Evolutionary conservation across 257 asterid genomes (phyloP), one percentile per base, ranked within the genome.

Genomic region (Orobanche coerulescens): DNA sequence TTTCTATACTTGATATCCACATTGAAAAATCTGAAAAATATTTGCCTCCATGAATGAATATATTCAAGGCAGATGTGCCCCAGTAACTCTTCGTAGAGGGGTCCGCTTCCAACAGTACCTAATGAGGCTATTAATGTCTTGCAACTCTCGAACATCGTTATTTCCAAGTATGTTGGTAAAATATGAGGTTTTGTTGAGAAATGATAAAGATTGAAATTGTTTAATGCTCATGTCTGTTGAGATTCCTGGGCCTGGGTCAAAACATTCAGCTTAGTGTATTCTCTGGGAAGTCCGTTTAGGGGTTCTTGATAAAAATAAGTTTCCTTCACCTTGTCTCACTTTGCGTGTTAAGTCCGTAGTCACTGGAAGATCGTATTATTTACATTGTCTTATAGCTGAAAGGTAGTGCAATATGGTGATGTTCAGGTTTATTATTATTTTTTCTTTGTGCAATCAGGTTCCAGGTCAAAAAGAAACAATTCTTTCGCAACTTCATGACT

Each of bases 381-480:
- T 24, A n/a, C 33, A 40, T 49, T 61, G 64, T 61, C 14, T 58
- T 58, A 15, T 56, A 12, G 26, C 67, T 73, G 62, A 61, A 48
- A 61, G 37, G 23, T 39, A 40, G 50, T 65, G 52, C 68, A 25
- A 28, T 51, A 34, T 56, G 62, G 52, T 60, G 65, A 31, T 25
- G 19, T 10, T 52, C 33, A 61, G 43, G 58, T 50, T 20, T 59
- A 28, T 68, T 33, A 11, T 66, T 42, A 65, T 36, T 5, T 22
- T 37, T 5, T 64, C 55, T 28, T 71, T 64, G 11, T 67, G 26
- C 75, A 25, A 31, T 77, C 96, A 93, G 98, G 83, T 93, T 93
- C 81, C 98, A 93, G 84, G 98, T 93, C 43, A 93, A 93, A 74
- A 93, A 93, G 96, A 93, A 93, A 70, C 96, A 90, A 51, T 93